Conservation (phyloP, 208 protist genomes). For the Trypanosoma boissoni region DNA sequence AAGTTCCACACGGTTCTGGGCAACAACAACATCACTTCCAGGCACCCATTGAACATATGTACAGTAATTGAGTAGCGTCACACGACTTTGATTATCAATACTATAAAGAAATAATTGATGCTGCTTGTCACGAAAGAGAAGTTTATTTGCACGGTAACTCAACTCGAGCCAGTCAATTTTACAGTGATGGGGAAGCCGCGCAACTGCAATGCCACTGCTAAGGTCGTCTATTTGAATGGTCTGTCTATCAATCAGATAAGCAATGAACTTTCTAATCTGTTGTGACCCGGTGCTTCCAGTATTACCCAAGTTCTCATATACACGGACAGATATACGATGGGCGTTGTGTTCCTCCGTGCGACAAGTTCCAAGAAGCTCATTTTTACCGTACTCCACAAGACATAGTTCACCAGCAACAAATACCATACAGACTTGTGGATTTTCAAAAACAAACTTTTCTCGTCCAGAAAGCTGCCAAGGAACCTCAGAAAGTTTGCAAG, state of each 20-base stretch:
- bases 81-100: constrained; percentile 80
- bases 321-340: constrained; percentile 92
- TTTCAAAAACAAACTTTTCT: constrained; percentile 97
- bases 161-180: constrained; percentile 98
- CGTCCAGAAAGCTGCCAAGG: constrained; percentile 88
- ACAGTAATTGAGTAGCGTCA: constrained; percentile 95
- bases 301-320: constrained; percentile 50
- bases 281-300: constrained; percentile 8
- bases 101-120: constrained; percentile 95
- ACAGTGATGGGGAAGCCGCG: constrained; percentile 87
- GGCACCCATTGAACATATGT: constrained; percentile 98
- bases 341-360: constrained; percentile 95
- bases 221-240: constrained; percentile 96
- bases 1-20: constrained; percentile 94
- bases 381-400: constrained; percentile 96
- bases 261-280: constrained; percentile 86
- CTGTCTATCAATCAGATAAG: constrained; percentile 95
- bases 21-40: constrained; percentile 97
- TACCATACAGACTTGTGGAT: constrained; percentile 95
- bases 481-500: constrained; percentile 94
- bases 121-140: constrained; percentile 97
- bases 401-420: constrained; percentile 96
- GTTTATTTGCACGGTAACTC: constrained; percentile 87
- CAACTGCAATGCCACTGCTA: constrained; percentile 73
- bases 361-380: constrained; percentile 94